phyloP scores from a whole-genome alignment of 345 rosid genomes.

The Salix brachista region DNA sequence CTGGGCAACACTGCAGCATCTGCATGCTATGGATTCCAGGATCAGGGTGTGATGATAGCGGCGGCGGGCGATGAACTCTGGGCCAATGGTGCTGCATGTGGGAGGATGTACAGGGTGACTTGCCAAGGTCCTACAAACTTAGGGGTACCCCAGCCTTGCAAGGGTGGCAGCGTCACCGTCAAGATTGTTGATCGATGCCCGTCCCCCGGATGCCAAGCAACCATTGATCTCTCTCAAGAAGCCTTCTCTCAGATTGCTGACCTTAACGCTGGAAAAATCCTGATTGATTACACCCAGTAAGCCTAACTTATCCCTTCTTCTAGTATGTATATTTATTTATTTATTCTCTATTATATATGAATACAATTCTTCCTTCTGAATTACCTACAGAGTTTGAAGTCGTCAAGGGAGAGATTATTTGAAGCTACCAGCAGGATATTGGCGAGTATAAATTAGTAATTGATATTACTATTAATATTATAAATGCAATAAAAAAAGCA shows the following conservation, averaged over 20 bases:
- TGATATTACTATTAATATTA: too few species aligned
- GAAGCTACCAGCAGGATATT: too few species aligned
- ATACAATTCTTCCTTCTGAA: background rate
- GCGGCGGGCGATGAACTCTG: conserved; percentile 7
- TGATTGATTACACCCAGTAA: conserved; percentile 31
- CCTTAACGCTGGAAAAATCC: conserved; percentile 17
- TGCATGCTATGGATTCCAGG: conserved; percentile 17
- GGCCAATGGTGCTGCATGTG: conserved; percentile 17
- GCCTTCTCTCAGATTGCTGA: conserved; percentile 35
- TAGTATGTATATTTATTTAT: background rate
- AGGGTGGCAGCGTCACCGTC: conserved; percentile 11
- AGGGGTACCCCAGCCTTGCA: conserved; percentile 17
- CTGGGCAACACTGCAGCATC: background rate
- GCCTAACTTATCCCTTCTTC: background rate
- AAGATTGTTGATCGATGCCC: conserved; percentile 23
- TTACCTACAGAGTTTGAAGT: too few species aligned
- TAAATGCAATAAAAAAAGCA: too few species aligned
- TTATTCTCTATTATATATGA: background rate
- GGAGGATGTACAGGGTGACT: background rate
- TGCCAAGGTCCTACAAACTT: conserved; percentile 1
- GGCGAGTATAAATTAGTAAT: too few species aligned
- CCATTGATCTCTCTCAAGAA: conserved; percentile 28
- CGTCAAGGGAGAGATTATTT: too few species aligned
- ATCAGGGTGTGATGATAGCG: conserved; percentile 14
- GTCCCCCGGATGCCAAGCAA: conserved; percentile 14